phyloP scores from a whole-genome alignment of 2,329 filamentous ascomycete species.

The Botrytis medusae region DNA sequence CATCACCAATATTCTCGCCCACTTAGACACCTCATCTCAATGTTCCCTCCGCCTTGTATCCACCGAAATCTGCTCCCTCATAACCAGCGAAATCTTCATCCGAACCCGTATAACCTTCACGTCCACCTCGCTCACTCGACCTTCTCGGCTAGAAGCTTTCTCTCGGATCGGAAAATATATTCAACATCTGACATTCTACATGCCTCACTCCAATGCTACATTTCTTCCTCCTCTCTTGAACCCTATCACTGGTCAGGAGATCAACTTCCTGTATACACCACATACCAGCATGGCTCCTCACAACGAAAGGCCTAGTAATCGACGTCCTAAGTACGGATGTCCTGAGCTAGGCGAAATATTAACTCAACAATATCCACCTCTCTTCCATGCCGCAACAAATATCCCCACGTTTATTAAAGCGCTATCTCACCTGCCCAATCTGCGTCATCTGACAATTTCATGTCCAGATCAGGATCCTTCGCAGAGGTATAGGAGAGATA shows the following conservation, averaged over 20 bases:
- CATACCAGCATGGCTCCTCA: constrained; percentile 64
- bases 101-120: constrained; percentile 70
- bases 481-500: constrained; percentile 71
- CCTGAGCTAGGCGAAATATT: constrained; percentile 77
- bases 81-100: constrained; percentile 68
- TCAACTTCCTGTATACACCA: constrained; percentile 79
- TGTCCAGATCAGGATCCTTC: constrained; percentile 70
- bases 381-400: constrained; percentile 89
- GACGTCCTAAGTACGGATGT: constrained; percentile 73
- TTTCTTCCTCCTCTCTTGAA: constrained; percentile 84
- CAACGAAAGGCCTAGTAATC: constrained; percentile 43
- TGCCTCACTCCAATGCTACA: constrained; percentile 74
- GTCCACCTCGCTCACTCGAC: constrained; percentile 72
- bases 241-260: constrained; percentile 72
- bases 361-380: constrained; percentile 80
- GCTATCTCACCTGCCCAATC: constrained; percentile 64
- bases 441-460: constrained; percentile 72
- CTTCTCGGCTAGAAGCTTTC: constrained; percentile 70
- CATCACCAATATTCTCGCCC: constrained; percentile 33
- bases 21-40: constrained; percentile 40
- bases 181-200: constrained; percentile 73
- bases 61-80: constrained; percentile 67
- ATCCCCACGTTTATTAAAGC: constrained; percentile 80
- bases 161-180: constrained; percentile 76
- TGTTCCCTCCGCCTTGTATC: constrained; percentile 65